Conservation (phyloP, 352 stramenopile genomes). For the Peronospora tabacina region DNA sequence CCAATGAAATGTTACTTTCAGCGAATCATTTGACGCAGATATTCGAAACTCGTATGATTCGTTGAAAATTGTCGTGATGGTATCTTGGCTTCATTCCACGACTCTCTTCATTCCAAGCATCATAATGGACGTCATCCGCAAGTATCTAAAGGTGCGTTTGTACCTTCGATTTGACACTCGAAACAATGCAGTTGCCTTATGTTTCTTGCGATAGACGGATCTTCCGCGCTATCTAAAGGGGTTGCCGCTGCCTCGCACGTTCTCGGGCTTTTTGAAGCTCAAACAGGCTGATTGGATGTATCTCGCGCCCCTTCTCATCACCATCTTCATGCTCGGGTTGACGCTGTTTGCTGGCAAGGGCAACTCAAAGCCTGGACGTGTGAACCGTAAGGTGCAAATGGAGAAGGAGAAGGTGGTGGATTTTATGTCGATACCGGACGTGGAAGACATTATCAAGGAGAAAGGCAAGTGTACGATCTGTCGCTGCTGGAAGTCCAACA, state of each 20-base stretch:
- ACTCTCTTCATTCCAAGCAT: constrained; percentile 4
- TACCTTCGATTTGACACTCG: neutral
- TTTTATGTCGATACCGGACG: constrained; percentile 53
- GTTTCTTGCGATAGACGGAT: constrained; percentile 29
- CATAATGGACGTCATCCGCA: constrained; percentile 71
- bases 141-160: constrained; percentile 59
- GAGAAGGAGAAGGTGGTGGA: constrained; percentile 82
- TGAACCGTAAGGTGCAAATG: constrained; percentile 62
- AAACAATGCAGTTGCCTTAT: neutral
- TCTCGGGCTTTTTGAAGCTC: constrained; percentile 75
- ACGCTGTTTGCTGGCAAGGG: constrained; percentile 60
- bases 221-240: constrained; percentile 80
- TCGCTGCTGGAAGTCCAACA: constrained; percentile 87
- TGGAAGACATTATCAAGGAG: constrained; percentile 72
- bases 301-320: constrained; percentile 72
- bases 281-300: constrained; percentile 83
- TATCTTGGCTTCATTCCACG: constrained; percentile 14
- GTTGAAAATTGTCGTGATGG: neutral
- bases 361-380: constrained; percentile 42
- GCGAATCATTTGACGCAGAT: constrained; percentile 7
- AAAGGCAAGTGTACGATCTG: constrained; percentile 80
- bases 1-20: constrained; percentile 2
- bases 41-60: constrained; percentile 1
- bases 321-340: constrained; percentile 61
- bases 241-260: constrained; percentile 72